Evolutionary conservation across 495 filamentous ascomycete species (phyloP), one percentile per base, ranked within the genome.

Genomic region (Aspergillus hancockii): DNA sequence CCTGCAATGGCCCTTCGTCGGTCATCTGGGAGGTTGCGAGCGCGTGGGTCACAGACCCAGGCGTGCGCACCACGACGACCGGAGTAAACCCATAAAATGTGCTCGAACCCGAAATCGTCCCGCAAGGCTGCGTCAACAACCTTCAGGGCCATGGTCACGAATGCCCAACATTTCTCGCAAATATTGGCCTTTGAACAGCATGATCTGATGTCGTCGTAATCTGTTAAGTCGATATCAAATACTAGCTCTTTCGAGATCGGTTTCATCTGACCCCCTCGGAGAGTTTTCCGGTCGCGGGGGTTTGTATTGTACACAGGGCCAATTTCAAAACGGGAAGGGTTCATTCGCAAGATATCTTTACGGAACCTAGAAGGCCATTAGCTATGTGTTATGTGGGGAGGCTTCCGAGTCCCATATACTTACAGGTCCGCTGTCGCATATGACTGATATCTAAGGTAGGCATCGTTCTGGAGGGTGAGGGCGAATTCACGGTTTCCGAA

Each of bases 161-260:
- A 98, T 36, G 87, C 79, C 94, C 94, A 98, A 75, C 94, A 98
- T 71, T 93, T 93, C 59, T 79, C 79, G 68, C 94, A 98, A 62
- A 98, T 97, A 59, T 89, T 93, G 5, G 95, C 92, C 65, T 92
- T 91, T 57, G 87, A 84, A 71, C 94, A 98, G 75, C 94, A 98
- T 21, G 93, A 96, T 22, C 94, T 88, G 63, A 98, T 90, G 49
- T 96, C 90, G 68, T 98, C 94, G 73, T 98, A 98, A 77, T 98
- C 94, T 28, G 93, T 97, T 81, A 98, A 81, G 83, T 98, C 94
- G 63, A 98, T 97, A 87, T 98, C 94, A 75, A 98, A 98, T 60
- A 96, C 95, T 16, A 98, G 75, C 72, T 98, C 94, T 68, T 98
- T 98, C 1, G 87, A 78, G 4, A 95, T 70, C 3, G 94, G 93